Conservation (phyloP, 2,329 filamentous ascomycete species). For the Didymella arachidicola region DNA sequence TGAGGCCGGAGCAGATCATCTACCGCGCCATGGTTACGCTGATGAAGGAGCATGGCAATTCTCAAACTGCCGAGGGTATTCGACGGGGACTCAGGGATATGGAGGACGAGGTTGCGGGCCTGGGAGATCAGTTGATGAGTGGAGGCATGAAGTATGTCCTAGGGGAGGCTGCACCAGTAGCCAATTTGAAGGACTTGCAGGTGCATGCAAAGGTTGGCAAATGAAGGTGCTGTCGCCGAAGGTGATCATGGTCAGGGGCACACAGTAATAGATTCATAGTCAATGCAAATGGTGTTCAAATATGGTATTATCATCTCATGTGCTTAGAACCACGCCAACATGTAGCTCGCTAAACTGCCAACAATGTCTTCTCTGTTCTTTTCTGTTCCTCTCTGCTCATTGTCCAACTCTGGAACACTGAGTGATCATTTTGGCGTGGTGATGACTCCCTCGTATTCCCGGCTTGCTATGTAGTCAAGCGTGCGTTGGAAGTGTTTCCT, state of each 20-base stretch:
- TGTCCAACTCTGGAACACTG: not conserved
- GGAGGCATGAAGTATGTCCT: conserved; percentile 6
- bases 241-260: not conserved
- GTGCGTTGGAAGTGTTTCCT: conserved; percentile 95
- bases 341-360: conserved; percentile 3
- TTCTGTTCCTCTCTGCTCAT: not conserved
- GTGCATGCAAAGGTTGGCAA: not conserved
- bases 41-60: not conserved
- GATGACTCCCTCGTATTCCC: conserved; percentile 93
- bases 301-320: conserved; percentile 5
- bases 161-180: not conserved
- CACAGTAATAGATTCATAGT: not conserved
- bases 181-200: not conserved
- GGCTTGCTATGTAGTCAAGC: conserved; percentile 87
- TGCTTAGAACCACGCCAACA: not conserved
- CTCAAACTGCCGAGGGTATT: not conserved
- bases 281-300: not conserved
- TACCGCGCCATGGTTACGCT: not conserved
- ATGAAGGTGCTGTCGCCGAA: not conserved
- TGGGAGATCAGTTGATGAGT: conserved; percentile 6
- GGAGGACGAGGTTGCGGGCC: conserved; percentile 5
- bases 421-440: conserved; percentile 63
- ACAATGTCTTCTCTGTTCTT: conserved; percentile 2
- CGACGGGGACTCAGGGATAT: conserved; percentile 4
- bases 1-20: conserved; percentile 16